phyloP scores from a whole-genome alignment of 2,329 filamentous ascomycete genomes.

The Cytospora paraplurivora region DNA sequence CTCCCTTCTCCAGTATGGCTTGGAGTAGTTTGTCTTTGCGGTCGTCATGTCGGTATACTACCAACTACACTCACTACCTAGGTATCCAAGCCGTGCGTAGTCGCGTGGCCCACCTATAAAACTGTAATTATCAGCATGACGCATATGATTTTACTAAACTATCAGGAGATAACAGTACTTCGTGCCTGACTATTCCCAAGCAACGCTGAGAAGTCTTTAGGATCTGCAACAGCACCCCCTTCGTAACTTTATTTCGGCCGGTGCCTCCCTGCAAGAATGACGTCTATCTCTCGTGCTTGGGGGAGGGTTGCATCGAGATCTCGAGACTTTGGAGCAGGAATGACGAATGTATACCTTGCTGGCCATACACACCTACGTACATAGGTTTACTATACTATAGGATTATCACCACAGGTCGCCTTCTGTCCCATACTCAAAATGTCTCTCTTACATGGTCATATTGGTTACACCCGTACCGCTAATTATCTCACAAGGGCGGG shows the following conservation, averaged over 20 bases:
- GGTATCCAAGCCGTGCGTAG: not conserved
- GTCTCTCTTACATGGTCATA: not conserved
- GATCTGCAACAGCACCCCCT: not conserved
- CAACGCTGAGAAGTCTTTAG: not conserved
- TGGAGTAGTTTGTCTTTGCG: not conserved
- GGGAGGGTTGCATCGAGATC: slow-evolving; percentile 1
- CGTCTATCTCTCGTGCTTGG: slow-evolving; percentile 12
- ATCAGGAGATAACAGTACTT: not conserved
- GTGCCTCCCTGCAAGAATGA: slow-evolving; percentile 16
- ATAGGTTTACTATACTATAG: not conserved
- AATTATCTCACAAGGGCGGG: not conserved
- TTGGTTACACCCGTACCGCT: not conserved
- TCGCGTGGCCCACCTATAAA: not conserved
- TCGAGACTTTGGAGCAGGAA: not conserved
- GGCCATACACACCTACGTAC: not conserved
- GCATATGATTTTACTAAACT: not conserved
- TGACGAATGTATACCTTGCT: not conserved
- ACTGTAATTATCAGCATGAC: slow-evolving; percentile 12
- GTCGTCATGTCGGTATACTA: not conserved
- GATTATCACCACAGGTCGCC: not conserved
- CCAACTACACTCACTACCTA: not conserved
- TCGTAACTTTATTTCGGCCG: slow-evolving; percentile 10
- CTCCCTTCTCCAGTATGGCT: not conserved
- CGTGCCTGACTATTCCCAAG: not conserved
- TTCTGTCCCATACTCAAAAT: not conserved